Percentiles rank a stretch among this genome's conserved stretches.
phyloP scores from a whole-genome alignment of 371 early-diverging fungal species.

The Circinella minor region DNA sequence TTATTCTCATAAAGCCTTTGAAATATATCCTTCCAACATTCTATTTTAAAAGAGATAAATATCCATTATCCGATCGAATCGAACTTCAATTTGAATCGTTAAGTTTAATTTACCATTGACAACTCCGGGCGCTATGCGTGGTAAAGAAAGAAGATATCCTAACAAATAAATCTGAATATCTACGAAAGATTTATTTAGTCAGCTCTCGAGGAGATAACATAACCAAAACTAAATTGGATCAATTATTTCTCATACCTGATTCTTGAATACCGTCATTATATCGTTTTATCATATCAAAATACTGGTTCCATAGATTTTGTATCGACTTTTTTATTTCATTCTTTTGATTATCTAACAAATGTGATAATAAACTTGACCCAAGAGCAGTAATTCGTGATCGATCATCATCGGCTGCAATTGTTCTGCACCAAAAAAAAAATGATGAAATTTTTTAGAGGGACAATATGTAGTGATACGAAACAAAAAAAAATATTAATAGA shows the following conservation, averaged over 20 bases:
- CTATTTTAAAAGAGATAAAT: constrained; percentile 14
- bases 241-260: constrained; percentile 1
- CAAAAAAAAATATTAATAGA: not conserved
- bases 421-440: not conserved
- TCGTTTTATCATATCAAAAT: not conserved
- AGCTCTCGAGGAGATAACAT: too few relatives aligned
- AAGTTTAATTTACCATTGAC: constrained; percentile 22
- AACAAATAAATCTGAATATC: constrained; percentile 28
- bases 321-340: constrained; percentile 17
- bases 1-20: constrained; percentile 25
- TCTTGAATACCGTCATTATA: constrained; percentile 1
- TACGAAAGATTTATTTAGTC: not conserved
- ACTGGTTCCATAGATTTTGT: constrained; percentile 13
- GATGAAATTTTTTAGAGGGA: not conserved
- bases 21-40: constrained; percentile 38
- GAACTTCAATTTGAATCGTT: not conserved
- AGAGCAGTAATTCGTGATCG: constrained; percentile 22
- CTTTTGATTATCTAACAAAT: constrained; percentile 25
- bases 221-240: too few relatives aligned
- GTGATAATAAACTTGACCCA: constrained; percentile 22
- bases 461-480: not conserved
- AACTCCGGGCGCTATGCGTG: constrained; percentile 30
- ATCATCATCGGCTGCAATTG: constrained; percentile 6
- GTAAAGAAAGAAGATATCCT: constrained; percentile 38
- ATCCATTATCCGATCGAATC: not conserved